Conservation (phyloP, 2,329 filamentous ascomycete genomes). For the Fusarium buharicum region DNA sequence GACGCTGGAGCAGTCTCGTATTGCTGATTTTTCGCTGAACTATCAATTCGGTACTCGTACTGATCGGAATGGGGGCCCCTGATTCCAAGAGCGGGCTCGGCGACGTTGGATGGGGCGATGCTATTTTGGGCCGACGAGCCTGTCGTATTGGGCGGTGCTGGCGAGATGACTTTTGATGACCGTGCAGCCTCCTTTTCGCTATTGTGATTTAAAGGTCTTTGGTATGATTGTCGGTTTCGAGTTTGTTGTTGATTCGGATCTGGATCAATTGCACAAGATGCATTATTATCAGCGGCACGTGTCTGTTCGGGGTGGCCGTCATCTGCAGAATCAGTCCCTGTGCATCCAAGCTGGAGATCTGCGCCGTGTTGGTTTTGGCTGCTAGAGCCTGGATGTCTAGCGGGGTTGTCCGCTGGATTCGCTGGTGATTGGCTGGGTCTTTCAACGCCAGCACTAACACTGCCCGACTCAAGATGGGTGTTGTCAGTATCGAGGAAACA, state of each 20-base stretch:
- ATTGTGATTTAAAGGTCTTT: background rate
- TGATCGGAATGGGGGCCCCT: conserved; percentile 39
- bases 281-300: conserved; percentile 30
- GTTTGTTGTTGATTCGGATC: conserved; percentile 6
- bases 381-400: conserved; percentile 22
- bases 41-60: conserved; percentile 26
- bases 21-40: conserved; percentile 23
- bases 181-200: conserved; percentile 7
- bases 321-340: conserved; percentile 23
- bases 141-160: conserved; percentile 36
- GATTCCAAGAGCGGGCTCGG: conserved; percentile 32
- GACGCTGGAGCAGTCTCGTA: conserved; percentile 42
- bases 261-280: conserved; percentile 11
- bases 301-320: conserved; percentile 30
- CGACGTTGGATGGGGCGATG: conserved; percentile 36
- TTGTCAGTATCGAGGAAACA: conserved; percentile 28
- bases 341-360: conserved; percentile 26
- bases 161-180: conserved; percentile 33
- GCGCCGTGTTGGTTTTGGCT: conserved; percentile 24
- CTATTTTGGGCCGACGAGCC: conserved; percentile 42
- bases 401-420: conserved; percentile 23
- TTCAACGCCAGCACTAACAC: conserved; percentile 36
- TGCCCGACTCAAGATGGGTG: conserved; percentile 15
- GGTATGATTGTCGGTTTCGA: conserved; percentile 9
- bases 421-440: conserved; percentile 36